Conservation (phyloP, 176 grass and related monocot genomes). For the Lolium rigidum region DNA sequence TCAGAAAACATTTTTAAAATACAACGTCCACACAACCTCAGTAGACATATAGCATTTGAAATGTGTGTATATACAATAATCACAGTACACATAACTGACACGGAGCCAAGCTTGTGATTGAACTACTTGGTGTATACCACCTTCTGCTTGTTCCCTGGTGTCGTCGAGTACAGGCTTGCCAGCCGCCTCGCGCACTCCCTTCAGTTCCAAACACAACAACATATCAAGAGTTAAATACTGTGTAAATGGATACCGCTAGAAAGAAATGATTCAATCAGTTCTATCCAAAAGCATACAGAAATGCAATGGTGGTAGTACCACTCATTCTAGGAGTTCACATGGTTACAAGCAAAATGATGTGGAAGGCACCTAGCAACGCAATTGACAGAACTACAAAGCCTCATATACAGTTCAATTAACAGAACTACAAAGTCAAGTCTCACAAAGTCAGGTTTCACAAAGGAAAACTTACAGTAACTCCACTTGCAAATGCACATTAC, state of each 20-base stretch:
- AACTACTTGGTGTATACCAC: constrained; percentile 63
- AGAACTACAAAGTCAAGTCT: too few species aligned
- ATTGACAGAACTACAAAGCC: too few species aligned
- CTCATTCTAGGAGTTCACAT: too few species aligned
- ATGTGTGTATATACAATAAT: too few species aligned
- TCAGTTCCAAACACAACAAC: constrained; percentile 8
- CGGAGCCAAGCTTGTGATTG: constrained; percentile 41
- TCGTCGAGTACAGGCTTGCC: constrained; percentile 41
- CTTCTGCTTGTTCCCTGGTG: constrained; percentile 48
- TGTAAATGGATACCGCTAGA: too few species aligned
- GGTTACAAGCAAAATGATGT: too few species aligned
- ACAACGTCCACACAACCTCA: too few species aligned
- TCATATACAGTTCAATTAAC: too few species aligned
- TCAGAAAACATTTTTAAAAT: too few species aligned
- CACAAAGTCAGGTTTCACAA: too few species aligned
- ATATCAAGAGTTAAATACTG: background rate
- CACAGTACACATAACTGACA: constrained; percentile 24
- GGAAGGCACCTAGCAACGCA: too few species aligned
- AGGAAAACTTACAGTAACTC: constrained; percentile 65
- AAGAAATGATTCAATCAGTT: background rate
- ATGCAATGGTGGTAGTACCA: background rate
- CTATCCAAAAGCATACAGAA: background rate
- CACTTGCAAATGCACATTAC: constrained; percentile 44
- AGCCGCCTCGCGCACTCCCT: constrained; percentile 57
- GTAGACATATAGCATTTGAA: too few species aligned